Evolutionary conservation across 108 stramenopile genomes (phyloP), one percentile per base, ranked within the genome.

Genomic region (Nannochloropsis salina): DNA sequence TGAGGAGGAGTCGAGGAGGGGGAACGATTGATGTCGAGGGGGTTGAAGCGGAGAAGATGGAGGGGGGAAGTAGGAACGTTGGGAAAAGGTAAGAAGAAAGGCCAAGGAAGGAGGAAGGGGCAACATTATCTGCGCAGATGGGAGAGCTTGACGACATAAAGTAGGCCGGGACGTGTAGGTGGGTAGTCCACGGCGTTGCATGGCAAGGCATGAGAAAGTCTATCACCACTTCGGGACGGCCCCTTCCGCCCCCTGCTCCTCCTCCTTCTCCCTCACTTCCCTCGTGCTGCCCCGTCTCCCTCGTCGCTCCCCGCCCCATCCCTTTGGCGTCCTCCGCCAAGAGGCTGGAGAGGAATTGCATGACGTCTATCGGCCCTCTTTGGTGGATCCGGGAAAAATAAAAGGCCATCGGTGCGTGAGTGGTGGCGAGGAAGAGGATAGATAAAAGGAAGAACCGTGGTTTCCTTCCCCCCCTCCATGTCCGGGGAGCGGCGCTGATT

Each of bases 191-290:
- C 20, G 61, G 61, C 6, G 61, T 74, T 15, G 61, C 3, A 74
- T 74, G 61, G n/a, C 61, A 74, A 74, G 61, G 61, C 61, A 74
- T 74, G 15, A 74, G 6, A 74, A 74, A 74, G 61, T 74, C 61
- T 1, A 74, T 74, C 61, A 15, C 20, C 61, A 74, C 61, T 15
- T 74, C 61, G n/a, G 15, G 15, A 74, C 6, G 20, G 20, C 6
- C 61, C 61, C 8, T 74, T n/a, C 6, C 61, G 15, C 61, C n/a
- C 61, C 12, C 47, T 15, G 1, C 47, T 51, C 47, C 47, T 15
- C 15, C 47, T 15, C 10, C 15, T 15, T 10, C 47, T 15, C 15
- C 47, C 47, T 51, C 47, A 51, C 15, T 15, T 51, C 15, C 47
- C 47, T 0, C 15, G 12, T 74, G 61, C 61, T 74, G 61, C 61